Conservation (phyloP, 2,329 filamentous ascomycete species). For the Alternaria arbusti region DNA sequence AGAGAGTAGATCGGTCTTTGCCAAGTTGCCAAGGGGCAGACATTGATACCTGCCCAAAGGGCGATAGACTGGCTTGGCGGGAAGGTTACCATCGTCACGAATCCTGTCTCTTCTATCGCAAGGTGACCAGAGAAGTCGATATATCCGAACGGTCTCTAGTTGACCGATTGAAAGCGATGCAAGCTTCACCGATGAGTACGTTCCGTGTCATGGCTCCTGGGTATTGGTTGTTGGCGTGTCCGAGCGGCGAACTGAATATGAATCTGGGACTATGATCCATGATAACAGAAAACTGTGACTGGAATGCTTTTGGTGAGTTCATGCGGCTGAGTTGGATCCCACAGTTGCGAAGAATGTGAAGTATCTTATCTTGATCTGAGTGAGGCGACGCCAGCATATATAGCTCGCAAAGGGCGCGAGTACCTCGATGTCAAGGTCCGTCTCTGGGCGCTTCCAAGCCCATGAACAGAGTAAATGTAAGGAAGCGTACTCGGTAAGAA, state of each 20-base stretch:
- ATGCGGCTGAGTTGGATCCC: neutral
- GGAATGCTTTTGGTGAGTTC: neutral
- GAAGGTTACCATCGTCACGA: slow-evolving; percentile 8
- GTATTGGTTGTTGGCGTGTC: neutral
- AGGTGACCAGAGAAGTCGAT: neutral
- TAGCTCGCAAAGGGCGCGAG: neutral
- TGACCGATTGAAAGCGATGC: neutral
- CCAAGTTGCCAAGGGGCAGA: slow-evolving; percentile 32
- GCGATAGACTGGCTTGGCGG: slow-evolving; percentile 29
- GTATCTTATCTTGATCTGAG: neutral
- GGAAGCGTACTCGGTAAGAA: neutral
- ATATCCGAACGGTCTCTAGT: neutral
- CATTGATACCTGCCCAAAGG: slow-evolving; percentile 39
- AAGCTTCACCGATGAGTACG: neutral
- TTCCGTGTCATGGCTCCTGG: neutral
- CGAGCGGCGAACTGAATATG: neutral
- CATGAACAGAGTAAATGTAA: neutral
- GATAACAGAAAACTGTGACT: neutral
- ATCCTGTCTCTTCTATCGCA: neutral
- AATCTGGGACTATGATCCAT: neutral
- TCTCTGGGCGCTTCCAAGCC: neutral
- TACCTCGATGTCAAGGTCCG: slow-evolving; percentile 7
- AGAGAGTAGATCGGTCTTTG: slow-evolving; percentile 28
- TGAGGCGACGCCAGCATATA: neutral
- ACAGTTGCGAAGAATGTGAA: neutral